These are phyloP conservation scores for Hamamelis virginiana DNA, from an alignment of 164 flowering plant species.

Conservation along the genomic window DNA sequence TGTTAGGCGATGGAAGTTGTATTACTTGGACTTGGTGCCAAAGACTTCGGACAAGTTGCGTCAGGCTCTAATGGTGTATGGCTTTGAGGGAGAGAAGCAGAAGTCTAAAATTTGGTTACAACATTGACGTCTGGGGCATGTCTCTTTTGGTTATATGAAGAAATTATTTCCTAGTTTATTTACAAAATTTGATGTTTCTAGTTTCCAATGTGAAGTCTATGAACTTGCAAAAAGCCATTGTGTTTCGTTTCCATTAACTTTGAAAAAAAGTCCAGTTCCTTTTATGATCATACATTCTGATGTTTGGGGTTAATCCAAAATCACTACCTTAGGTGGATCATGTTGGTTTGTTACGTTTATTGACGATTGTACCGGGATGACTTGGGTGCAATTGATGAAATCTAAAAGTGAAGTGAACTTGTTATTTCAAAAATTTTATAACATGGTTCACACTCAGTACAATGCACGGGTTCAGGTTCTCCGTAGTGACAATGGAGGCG, in stretches of 20 bases:
- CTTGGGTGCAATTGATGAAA: conserved; percentile 16
- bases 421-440: conserved; percentile 21
- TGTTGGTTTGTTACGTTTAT: conserved; percentile 27
- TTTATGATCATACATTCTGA: too few species aligned
- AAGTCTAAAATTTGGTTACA: background rate
- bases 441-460: conserved; percentile 18
- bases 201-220: background rate
- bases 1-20: too few species aligned
- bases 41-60: background rate
- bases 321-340: conserved; percentile 14
- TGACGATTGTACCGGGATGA: conserved; percentile 27
- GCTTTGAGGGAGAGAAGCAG: background rate
- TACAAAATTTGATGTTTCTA: background rate
- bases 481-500: conserved; percentile 17
- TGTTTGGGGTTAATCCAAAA: conserved; percentile 19
- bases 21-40: too few species aligned
- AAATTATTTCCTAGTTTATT: too few species aligned
- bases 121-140: too few species aligned
- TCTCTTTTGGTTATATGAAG: background rate
- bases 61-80: background rate
- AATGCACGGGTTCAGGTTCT: conserved; percentile 20
- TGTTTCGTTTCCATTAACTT: background rate
- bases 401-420: conserved; percentile 16
- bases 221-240: background rate
- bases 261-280: too few species aligned